These are phyloP conservation scores for Raffaelea deltoideospora DNA, from an alignment of 2,329 filamentous ascomycete species.

Conservation along the genomic window DNA sequence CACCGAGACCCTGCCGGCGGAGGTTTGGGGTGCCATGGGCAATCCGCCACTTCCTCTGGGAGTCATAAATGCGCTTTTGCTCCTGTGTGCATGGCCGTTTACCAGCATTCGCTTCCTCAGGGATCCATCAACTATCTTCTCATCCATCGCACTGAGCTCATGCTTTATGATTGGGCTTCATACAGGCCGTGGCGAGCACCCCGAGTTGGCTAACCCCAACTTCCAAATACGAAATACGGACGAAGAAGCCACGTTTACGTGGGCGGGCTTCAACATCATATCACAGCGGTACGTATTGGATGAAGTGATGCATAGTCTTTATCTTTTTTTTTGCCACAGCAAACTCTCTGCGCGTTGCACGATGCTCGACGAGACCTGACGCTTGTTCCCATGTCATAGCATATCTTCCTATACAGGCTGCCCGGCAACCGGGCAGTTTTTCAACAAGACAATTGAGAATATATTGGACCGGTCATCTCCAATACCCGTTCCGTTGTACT, in stretches of 20 bases:
- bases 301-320: no score
- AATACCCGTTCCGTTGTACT: conserved; percentile 26
- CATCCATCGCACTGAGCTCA: conserved; percentile 30
- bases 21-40: conserved; percentile 28
- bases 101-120: conserved; percentile 34
- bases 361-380: no score
- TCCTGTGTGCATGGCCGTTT: conserved; percentile 36
- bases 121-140: conserved; percentile 33
- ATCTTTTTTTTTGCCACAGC: background rate
- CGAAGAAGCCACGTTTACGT: conserved; percentile 36
- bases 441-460: conserved; percentile 33
- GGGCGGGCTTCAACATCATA: conserved; percentile 37
- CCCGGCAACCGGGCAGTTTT: conserved; percentile 27
- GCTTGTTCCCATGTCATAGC: conserved; percentile 1
- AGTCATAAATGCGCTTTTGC: conserved; percentile 34
- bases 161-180: conserved; percentile 34
- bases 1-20: conserved; percentile 28
- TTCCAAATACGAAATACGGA: conserved; percentile 28
- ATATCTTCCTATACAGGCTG: conserved; percentile 26
- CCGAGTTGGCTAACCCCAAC: conserved; percentile 29
- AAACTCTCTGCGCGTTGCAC: background rate
- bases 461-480: conserved; percentile 24
- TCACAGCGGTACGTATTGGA: conserved; percentile 25
- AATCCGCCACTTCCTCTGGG: conserved; percentile 28
- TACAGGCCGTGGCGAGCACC: conserved; percentile 34